Evolutionary conservation across 192 early-diverging fungal species (phyloP), one percentile per base, ranked within the genome.

Genomic region (Piromyces sp.): DNA sequence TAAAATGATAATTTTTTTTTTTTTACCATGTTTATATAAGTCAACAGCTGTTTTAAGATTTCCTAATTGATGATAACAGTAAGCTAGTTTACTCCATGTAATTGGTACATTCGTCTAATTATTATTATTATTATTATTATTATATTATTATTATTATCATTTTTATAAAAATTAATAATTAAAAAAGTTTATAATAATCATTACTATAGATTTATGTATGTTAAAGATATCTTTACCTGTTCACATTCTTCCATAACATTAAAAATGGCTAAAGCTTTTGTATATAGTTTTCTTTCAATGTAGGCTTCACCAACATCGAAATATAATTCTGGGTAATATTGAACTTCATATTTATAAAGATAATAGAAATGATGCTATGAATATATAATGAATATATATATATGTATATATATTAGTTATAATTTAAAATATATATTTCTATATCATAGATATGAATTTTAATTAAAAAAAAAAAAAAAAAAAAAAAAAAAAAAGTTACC

Each of bases 231-330:
- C 0, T 19, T 40, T 68, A 80, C 51, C 16, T 38, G 78, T 83
- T 68, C 81, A 87, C 84, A 33, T 33, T 33, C 42, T 86, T 80
- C 81, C 81, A 80, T 80, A 79, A 79, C 30, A 79, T 90, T 83
- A 85, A 92, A 89, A 33, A 94, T 86, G 30, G 82, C 84, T 30
- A 94, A 84, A 7, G 94, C 95, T n/a, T 85, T 83, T 19, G 88
- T 86, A 84, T 89, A 92, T 85, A 91, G 87, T 30, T 88, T 82
- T 38, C 87, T 87, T 38, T 89, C 89, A 80, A 93, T 88, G 81
- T 93, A 95, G 13, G 93, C 91, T 30, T 94, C 93, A 7, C 88
- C 92, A 19, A 95, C 89, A 80, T 95, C 93, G 79, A 92, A 87
- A 80, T 92, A 94, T 16, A 94, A 85, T 83, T 95, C 93, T 3